Conservation (phyloP, 1,139 yeast genomes). For the Nakaseomyces uthaithaninus region DNA sequence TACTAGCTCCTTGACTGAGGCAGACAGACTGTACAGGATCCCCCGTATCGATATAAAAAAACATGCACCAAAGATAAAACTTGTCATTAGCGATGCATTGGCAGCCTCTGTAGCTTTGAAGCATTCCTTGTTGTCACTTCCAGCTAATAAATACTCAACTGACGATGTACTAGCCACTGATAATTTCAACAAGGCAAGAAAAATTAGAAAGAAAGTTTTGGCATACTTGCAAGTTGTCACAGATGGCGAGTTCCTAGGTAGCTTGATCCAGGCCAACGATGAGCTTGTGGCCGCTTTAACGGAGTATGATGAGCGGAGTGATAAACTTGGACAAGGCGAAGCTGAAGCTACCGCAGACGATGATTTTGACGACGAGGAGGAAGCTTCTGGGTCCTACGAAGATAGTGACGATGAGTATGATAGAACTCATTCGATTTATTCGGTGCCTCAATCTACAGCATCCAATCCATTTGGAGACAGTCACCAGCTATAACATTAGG, state of each 20-base stretch:
- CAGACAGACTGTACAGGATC: conserved; percentile 46
- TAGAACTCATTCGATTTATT: conserved; percentile 8
- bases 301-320: conserved; percentile 53
- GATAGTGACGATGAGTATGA: conserved; percentile 9
- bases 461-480: conserved; percentile 27
- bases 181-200: conserved; percentile 67
- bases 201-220: conserved; percentile 66
- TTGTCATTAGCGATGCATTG: conserved; percentile 66
- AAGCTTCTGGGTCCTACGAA: conserved; percentile 5
- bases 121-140: conserved; percentile 55
- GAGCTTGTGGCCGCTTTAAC: conserved; percentile 69
- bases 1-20: conserved; percentile 9
- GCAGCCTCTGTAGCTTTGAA: conserved; percentile 65
- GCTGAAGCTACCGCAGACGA: conserved; percentile 18
- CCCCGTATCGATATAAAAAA: conserved; percentile 62
- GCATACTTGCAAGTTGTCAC: conserved; percentile 75
- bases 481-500: conserved; percentile 17
- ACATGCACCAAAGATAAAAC: conserved; percentile 67
- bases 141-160: conserved; percentile 46
- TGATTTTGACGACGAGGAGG: conserved; percentile 14
- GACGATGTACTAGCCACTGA: conserved; percentile 52
- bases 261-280: conserved; percentile 81
- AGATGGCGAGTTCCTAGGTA: conserved; percentile 75
- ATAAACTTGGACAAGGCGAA: conserved; percentile 39
- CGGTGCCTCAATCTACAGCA: conserved; percentile 11